These are phyloP conservation scores for Microbotryum saponariae DNA, from an alignment of 1,284 basidiomycete genomes.

Conservation along the genomic window DNA sequence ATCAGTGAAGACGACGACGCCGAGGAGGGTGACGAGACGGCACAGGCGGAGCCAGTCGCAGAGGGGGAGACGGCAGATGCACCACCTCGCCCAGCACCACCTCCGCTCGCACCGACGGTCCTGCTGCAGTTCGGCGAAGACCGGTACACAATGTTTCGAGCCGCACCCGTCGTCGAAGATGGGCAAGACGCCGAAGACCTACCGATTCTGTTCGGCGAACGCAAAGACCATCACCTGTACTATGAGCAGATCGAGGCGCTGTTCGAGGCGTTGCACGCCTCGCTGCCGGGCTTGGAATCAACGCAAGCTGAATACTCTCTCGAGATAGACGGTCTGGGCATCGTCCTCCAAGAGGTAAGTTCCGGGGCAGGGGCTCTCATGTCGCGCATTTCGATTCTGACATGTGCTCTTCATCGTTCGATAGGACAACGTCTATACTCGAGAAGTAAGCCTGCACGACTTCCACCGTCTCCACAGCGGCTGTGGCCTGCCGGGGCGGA, in stretches of 20 bases:
- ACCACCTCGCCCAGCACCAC: too few species aligned
- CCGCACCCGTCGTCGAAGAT: neutral
- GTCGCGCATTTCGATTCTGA: neutral
- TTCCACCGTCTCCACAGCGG: conserved; percentile 35
- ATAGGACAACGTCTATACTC: conserved; percentile 34
- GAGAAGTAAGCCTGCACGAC: conserved; percentile 31
- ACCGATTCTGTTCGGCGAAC: conserved; percentile 9
- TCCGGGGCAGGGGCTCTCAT: neutral
- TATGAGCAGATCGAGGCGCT: conserved; percentile 23
- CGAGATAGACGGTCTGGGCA: conserved; percentile 26
- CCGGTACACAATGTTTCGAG: too few species aligned
- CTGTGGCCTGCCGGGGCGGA: conserved; percentile 30
- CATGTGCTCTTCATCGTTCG: neutral
- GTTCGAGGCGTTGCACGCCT: conserved; percentile 14
- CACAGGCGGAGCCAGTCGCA: too few species aligned
- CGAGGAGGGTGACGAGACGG: too few species aligned
- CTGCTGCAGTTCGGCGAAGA: too few species aligned
- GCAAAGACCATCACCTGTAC: conserved; percentile 23
- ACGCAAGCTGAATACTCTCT: conserved; percentile 25
- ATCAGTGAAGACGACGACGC: too few species aligned
- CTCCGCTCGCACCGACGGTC: too few species aligned
- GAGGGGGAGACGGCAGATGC: too few species aligned
- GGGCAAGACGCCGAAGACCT: conserved; percentile 1
- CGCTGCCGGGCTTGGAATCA: conserved; percentile 10
- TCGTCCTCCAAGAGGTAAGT: conserved; percentile 30